These are phyloP conservation scores for Wilcoxina mikolae DNA, from an alignment of 495 filamentous ascomycete species.

Conservation along the genomic window DNA sequence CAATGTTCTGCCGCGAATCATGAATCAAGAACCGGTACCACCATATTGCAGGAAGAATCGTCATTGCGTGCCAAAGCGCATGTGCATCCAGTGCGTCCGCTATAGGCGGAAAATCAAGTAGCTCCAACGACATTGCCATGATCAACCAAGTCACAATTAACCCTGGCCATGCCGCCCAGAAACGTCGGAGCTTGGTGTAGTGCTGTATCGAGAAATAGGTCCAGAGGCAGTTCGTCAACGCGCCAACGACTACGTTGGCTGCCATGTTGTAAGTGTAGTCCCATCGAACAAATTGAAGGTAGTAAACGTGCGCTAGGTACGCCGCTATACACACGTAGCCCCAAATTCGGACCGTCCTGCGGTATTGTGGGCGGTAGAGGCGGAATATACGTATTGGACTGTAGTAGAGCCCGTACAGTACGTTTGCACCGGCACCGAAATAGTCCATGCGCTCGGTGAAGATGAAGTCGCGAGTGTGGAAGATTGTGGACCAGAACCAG, in stretches of 20 bases:
- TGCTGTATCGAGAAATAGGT: conserved; percentile 61
- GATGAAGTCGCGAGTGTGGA: conserved; percentile 76
- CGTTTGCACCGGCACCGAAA: conserved; percentile 79
- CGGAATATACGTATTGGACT: conserved; percentile 66
- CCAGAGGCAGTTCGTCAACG: conserved; percentile 74
- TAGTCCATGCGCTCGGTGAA: conserved; percentile 91
- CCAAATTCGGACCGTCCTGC: conserved; percentile 55
- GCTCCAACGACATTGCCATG: conserved; percentile 83
- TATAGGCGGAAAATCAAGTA: conserved; percentile 84
- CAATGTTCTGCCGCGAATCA: not conserved
- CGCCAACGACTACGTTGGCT: conserved; percentile 72
- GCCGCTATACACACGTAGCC: conserved; percentile 52
- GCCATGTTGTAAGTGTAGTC: conserved; percentile 97
- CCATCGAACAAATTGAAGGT: conserved; percentile 74
- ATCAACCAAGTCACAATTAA: conserved; percentile 87
- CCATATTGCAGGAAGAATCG: conserved; percentile 72
- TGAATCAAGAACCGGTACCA: conserved; percentile 63
- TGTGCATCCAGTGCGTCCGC: conserved; percentile 80
- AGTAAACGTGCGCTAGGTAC: conserved; percentile 65
- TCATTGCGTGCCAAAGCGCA: conserved; percentile 89
- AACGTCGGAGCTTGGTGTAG: conserved; percentile 48
- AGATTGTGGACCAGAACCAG: conserved; percentile 79
- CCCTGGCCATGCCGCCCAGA: conserved; percentile 83
- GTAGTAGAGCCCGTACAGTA: conserved; percentile 82
- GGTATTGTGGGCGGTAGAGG: conserved; percentile 48